Conservation (phyloP, 225 moss, liverwort and hornwort genomes). For the Marchantia paleacea region DNA sequence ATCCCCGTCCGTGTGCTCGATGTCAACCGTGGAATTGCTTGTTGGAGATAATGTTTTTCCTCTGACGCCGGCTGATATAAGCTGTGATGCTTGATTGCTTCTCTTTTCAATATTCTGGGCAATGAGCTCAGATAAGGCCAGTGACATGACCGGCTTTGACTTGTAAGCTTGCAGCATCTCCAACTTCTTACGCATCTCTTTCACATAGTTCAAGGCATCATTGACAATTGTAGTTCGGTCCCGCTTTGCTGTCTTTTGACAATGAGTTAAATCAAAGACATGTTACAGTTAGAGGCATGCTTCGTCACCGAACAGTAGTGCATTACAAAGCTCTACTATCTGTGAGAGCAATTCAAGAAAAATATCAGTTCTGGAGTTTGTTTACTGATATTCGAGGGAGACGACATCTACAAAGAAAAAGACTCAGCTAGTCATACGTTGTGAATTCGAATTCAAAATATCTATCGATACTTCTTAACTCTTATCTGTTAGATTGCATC, state of each 20-base stretch:
- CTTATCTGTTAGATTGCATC: too few relatives aligned
- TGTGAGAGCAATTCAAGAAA: neutral
- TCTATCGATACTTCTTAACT: too few relatives aligned
- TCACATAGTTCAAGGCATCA: slow-evolving; percentile 24
- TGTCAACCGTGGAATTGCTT: neutral
- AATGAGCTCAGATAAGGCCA: slow-evolving; percentile 13
- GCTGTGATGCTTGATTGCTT: neutral
- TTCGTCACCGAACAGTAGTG: neutral
- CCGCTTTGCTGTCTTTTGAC: slow-evolving; percentile 28
- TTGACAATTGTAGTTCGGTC: slow-evolving; percentile 22
- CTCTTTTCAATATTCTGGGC: slow-evolving; percentile 6
- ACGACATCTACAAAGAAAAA: neutral
- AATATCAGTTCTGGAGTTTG: neutral
- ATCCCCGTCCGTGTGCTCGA: neutral
- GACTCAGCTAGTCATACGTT: neutral
- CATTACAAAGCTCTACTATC: neutral
- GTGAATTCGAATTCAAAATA: neutral
- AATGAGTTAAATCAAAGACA: neutral
- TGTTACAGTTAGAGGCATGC: neutral
- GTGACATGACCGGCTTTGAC: slow-evolving; percentile 14
- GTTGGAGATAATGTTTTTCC: neutral
- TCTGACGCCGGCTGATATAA: neutral
- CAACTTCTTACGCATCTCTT: slow-evolving; percentile 26
- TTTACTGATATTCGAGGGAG: neutral
- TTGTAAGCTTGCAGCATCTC: slow-evolving; percentile 21